Conservation (phyloP, 768 basidiomycete genomes). For the Kwoniella sp. region DNA sequence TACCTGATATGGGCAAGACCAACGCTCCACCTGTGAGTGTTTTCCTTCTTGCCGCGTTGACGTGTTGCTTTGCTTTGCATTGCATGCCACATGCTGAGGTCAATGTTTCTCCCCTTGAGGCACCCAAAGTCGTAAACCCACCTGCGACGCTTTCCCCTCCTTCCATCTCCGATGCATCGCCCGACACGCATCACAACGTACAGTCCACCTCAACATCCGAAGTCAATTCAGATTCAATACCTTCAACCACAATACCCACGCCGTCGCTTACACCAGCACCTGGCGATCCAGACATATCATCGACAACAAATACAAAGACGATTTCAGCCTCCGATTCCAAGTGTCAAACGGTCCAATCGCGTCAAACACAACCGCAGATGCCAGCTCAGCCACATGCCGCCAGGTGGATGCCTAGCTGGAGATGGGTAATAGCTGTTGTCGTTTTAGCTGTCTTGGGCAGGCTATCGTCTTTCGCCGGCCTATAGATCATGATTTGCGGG, state of each 20-base stretch:
- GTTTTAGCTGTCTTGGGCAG: conserved; percentile 48
- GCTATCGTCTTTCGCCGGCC: conserved; percentile 37
- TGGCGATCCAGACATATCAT: conserved; percentile 1
- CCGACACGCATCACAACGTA: too few relatives aligned
- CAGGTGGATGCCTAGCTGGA: conserved; percentile 47
- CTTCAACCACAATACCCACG: background rate
- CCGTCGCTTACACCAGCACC: background rate
- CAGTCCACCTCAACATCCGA: too few relatives aligned
- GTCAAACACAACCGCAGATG: background rate
- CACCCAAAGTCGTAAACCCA: conserved; percentile 28
- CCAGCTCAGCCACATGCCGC: conserved; percentile 3
- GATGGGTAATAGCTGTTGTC: conserved; percentile 46
- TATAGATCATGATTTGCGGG: background rate
- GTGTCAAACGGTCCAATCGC: background rate
- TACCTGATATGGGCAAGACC: conserved; percentile 83
- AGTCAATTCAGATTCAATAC: background rate
- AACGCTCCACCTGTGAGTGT: conserved; percentile 38
- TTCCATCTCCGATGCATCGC: too few relatives aligned
- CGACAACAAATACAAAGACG: background rate
- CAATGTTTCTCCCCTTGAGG: conserved; percentile 10
- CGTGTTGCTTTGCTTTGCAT: too few relatives aligned
- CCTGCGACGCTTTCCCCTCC: background rate
- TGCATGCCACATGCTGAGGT: background rate
- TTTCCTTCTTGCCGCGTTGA: background rate
- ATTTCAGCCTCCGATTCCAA: background rate